These are phyloP conservation scores for Coemansia sp. DNA, from an alignment of 192 early-diverging fungal species.

Conservation along the genomic window DNA sequence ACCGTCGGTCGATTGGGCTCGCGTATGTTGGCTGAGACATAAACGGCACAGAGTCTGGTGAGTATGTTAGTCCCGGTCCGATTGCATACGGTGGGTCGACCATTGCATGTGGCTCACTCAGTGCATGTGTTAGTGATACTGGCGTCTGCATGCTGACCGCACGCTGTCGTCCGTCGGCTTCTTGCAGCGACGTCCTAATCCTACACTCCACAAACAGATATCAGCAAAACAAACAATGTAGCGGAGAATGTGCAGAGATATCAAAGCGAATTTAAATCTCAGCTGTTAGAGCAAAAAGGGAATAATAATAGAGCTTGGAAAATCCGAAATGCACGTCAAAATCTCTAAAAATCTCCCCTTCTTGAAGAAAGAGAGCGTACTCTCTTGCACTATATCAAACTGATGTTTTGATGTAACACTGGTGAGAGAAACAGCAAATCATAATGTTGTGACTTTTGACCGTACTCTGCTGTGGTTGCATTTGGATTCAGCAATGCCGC, in stretches of 20 bases:
- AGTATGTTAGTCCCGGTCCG: neutral
- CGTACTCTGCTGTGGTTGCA: slow-evolving; percentile 36
- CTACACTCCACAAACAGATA: slow-evolving; percentile 3
- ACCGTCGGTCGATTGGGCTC: neutral
- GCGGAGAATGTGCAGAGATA: too few species aligned
- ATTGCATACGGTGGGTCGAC: slow-evolving; percentile 1
- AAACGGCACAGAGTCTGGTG: neutral
- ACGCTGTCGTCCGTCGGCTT: slow-evolving; percentile 6
- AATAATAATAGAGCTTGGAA: neutral
- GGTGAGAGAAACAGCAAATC: neutral
- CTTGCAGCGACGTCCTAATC: slow-evolving; percentile 24
- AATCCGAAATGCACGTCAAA: neutral
- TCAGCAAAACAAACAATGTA: too few species aligned
- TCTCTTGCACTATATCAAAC: neutral
- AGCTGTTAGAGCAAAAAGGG: too few species aligned
- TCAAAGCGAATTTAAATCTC: too few species aligned
- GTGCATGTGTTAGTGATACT: neutral
- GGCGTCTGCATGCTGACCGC: neutral
- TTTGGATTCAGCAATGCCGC: slow-evolving; percentile 44
- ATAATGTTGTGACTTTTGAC: neutral
- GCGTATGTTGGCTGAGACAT: neutral
- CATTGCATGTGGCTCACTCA: neutral
- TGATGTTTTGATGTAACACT: neutral
- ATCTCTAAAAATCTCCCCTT: neutral
- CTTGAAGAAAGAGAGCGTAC: neutral